A percentile compares a stretch with the other conserved stretches of the same genome.
Conservation (phyloP, 2,329 filamentous ascomycete genomes). For the Penicillium sp. region DNA sequence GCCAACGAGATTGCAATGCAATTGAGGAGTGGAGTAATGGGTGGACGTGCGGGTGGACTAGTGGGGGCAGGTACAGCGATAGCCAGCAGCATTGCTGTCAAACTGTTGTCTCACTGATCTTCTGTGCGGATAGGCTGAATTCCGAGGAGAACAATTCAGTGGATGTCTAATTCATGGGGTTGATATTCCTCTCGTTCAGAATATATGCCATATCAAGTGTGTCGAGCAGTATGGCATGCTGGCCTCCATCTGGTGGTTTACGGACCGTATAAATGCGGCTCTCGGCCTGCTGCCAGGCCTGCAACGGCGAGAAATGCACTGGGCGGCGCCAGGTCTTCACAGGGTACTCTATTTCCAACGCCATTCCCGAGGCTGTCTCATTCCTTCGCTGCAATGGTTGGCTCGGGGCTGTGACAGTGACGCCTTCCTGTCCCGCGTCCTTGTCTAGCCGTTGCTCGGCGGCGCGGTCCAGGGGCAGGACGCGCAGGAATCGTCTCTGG, state of each 20-base stretch:
- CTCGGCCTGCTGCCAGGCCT: neutral
- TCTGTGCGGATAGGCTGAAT: slow-evolving; percentile 18
- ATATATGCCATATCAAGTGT: neutral
- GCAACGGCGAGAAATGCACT: neutral
- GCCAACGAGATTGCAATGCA: slow-evolving; percentile 7
- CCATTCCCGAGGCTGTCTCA: slow-evolving; percentile 1
- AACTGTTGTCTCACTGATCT: neutral
- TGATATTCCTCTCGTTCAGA: neutral
- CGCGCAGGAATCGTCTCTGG: neutral
- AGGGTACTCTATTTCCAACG: neutral
- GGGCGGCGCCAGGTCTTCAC: neutral
- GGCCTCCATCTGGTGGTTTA: neutral
- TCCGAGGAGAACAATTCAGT: slow-evolving; percentile 4
- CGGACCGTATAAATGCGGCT: neutral
- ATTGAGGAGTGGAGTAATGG: slow-evolving; percentile 9
- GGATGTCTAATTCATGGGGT: neutral
- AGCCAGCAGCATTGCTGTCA: neutral
- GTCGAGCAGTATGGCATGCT: neutral
- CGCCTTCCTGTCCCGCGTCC: neutral
- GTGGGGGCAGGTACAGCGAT: slow-evolving; percentile 10
- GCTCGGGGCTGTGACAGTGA: neutral
- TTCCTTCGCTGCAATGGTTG: neutral
- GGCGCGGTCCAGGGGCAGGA: neutral
- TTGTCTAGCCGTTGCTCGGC: slow-evolving; percentile 1
- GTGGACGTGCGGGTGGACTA: slow-evolving; percentile 3